Evolutionary conservation across 805 yeast genomes (phyloP), one percentile per base, ranked within the genome.

Genomic region (Saccharomycopsis capsularis): DNA sequence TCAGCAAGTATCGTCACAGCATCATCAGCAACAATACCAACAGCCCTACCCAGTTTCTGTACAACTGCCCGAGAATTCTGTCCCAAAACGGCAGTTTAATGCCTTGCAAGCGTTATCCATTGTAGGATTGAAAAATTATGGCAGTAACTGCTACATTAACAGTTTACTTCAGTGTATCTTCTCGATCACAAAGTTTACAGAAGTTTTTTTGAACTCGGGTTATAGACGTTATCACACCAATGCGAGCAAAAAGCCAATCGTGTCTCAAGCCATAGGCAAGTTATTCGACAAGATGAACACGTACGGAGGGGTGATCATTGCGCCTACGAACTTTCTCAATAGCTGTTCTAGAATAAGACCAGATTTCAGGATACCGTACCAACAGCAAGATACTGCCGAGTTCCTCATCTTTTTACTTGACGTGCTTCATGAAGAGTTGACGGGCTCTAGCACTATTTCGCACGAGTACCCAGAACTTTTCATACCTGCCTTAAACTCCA

Each of bases 331-430:
- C 39, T 83, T 85, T 57, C 68, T 84, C 38, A 71, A 79, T 41
- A 62, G 68, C 1, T 66, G 81, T 44, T 63, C 76, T 21, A 52
- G 65, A 4, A 59, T 82, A 21, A 78, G 82, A 55, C 89, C 89
- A 0, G 86, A 81, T 57, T 71, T 83, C 47, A 67, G 69, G 54
- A 82, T 85, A 11, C 91, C 91, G 0, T 63, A 73, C 55, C 87
- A 82, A 57, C 95, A 85, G 58, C 93, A 85, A 59, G 95, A 85
- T 61, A 81, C 90, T 1, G 88, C 85, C 47, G 93, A 85, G 57
- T 83, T 83, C 58, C 63, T 85, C 40, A 70, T 83, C 60, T 77
- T 84, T 52, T 55, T 84, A 9, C 64, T 85, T 54, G 90, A 82
- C 58, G 71, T 79, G 53, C 61, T 85, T 11, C 91, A 85, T 60